A percentile compares a stretch with the other conserved stretches of the same genome.
Conservation (phyloP, 2,329 filamentous ascomycete species). For the Helminthosporium solani region DNA sequence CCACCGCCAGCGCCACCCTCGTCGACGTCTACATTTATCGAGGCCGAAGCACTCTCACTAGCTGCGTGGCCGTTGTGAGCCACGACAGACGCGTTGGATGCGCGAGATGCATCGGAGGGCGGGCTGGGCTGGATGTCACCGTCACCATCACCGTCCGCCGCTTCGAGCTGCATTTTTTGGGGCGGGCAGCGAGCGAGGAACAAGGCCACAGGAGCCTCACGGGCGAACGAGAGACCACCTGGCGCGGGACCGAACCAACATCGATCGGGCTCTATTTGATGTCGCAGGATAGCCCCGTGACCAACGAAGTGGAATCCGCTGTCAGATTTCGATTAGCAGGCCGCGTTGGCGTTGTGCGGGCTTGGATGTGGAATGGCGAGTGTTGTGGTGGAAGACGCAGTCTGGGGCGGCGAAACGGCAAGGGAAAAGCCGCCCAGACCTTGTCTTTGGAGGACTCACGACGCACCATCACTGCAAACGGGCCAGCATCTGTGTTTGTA, state of each 20-base stretch:
- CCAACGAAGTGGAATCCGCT: slow-evolving; percentile 24
- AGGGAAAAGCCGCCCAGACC: slow-evolving; percentile 4
- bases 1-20: too few species aligned
- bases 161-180: slow-evolving; percentile 29
- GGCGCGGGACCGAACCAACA: slow-evolving; percentile 31
- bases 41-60: slow-evolving; percentile 21
- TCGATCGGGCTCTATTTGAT: slow-evolving; percentile 24
- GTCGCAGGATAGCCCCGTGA: slow-evolving; percentile 22
- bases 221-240: slow-evolving; percentile 29
- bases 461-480: not conserved
- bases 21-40: slow-evolving; percentile 30
- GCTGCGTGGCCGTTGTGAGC: slow-evolving; percentile 16
- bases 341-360: slow-evolving; percentile 28
- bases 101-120: slow-evolving; percentile 19
- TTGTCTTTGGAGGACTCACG: not conserved
- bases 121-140: too few species aligned
- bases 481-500: too few species aligned
- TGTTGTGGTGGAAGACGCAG: slow-evolving; percentile 30
- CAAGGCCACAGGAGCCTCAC: slow-evolving; percentile 19
- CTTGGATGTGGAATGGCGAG: slow-evolving; percentile 3
- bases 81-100: slow-evolving; percentile 19
- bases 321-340: slow-evolving; percentile 33
- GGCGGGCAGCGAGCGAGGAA: slow-evolving; percentile 26
- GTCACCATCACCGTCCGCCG: too few species aligned
- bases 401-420: slow-evolving; percentile 11